Evolutionary conservation across 371 early-diverging fungal species (phyloP).

Genomic region (Apophysomyces trapeziformis): DNA sequence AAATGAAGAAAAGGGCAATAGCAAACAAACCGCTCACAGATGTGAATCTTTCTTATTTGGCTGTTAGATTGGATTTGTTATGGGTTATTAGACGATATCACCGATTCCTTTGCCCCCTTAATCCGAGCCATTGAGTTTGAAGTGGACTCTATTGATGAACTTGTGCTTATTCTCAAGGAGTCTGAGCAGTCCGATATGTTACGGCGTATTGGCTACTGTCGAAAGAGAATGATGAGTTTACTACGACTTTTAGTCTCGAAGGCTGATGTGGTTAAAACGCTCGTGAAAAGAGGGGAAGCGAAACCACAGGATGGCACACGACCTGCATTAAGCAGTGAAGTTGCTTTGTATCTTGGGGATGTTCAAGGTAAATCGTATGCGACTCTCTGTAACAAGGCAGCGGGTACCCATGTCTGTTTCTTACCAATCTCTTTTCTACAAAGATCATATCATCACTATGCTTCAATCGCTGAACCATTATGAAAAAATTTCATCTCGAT

Average conservation of each 20-base stretch:
- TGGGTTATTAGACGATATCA: slow-evolving; percentile 85
- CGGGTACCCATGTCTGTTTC: too few relatives aligned
- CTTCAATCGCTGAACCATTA: slow-evolving; percentile 86
- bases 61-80: slow-evolving; percentile 88
- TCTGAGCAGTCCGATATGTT: slow-evolving; percentile 90
- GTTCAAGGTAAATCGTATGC: slow-evolving; percentile 67
- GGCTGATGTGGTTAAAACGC: slow-evolving; percentile 78
- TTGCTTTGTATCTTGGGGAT: slow-evolving; percentile 87
- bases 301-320: slow-evolving; percentile 40
- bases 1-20: background rate
- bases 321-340: slow-evolving; percentile 63
- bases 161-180: slow-evolving; percentile 88
- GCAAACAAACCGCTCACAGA: slow-evolving; percentile 41
- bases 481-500: slow-evolving; percentile 88
- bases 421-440: background rate
- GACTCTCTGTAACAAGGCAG: background rate
- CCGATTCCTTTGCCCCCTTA: slow-evolving; percentile 82
- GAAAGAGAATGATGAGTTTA: slow-evolving; percentile 80
- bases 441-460: slow-evolving; percentile 95
- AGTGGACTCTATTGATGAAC: slow-evolving; percentile 89
- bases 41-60: background rate
- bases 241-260: slow-evolving; percentile 78
- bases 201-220: slow-evolving; percentile 81
- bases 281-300: slow-evolving; percentile 77
- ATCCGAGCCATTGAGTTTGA: slow-evolving; percentile 84